phyloP scores from a whole-genome alignment of 2,329 filamentous ascomycete genomes.

The Metarhizium guizhouense region DNA sequence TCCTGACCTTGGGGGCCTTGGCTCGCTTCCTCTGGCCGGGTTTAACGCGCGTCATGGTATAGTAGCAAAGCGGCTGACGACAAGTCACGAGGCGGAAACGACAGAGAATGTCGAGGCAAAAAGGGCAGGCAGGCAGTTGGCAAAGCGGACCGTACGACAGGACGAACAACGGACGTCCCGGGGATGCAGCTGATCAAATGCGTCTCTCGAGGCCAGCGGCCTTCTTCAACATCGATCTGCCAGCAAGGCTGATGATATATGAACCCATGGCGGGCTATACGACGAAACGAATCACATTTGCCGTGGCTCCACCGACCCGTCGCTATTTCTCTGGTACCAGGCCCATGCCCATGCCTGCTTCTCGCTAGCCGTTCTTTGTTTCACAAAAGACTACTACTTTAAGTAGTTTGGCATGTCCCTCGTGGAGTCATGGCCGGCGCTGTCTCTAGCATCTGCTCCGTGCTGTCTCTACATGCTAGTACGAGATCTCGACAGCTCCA shows the following conservation, averaged over 20 bases:
- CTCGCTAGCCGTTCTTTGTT: too few relatives aligned
- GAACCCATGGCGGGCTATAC: neutral
- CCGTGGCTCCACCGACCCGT: neutral
- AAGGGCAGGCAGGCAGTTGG: neutral
- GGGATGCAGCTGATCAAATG: neutral
- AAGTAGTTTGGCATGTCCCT: too few relatives aligned
- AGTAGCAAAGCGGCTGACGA: neutral
- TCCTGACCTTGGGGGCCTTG: constrained; percentile 2
- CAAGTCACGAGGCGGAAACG: neutral
- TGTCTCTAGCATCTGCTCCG: too few relatives aligned
- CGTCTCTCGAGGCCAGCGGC: neutral
- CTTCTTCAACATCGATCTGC: neutral
- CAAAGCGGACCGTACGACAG: neutral
- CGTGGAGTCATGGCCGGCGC: too few relatives aligned
- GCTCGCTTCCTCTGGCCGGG: constrained; percentile 2
- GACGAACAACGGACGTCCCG: neutral
- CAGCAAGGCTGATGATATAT: neutral
- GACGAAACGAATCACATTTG: neutral
- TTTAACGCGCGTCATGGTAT: neutral
- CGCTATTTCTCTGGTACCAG: neutral
- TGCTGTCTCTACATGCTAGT: too few relatives aligned
- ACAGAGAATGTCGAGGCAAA: neutral
- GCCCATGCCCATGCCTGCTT: too few relatives aligned
- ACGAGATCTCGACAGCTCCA: too few relatives aligned
- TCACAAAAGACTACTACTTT: too few relatives aligned